Evolutionary conservation across 352 stramenopile species (phyloP).

Genomic region (Phytophthora uliginosa): DNA sequence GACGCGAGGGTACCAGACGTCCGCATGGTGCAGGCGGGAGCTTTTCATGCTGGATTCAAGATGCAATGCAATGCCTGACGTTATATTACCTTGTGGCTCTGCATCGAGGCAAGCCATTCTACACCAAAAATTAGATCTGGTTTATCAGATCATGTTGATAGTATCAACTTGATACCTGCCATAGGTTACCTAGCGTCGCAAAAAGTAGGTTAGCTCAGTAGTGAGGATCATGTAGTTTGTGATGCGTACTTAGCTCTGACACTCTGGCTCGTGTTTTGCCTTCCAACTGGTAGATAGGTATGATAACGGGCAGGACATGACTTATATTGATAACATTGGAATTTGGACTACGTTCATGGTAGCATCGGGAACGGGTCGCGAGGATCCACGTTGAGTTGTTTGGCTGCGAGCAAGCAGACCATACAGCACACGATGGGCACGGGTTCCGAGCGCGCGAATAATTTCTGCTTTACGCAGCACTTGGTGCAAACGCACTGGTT

Average conservation of each 20-base stretch:
- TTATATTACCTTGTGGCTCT: not conserved
- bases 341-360: conserved; percentile 13
- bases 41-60: conserved; percentile 3
- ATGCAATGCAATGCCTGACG: not conserved
- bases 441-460: conserved; percentile 52
- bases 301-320: not conserved
- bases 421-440: conserved; percentile 63
- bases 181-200: not conserved
- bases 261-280: too few species aligned
- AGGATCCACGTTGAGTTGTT: conserved; percentile 54
- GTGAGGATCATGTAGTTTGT: too few species aligned
- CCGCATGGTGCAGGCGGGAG: conserved; percentile 12
- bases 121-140: not conserved
- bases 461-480: conserved; percentile 59
- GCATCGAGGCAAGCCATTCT: not conserved
- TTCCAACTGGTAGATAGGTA: too few species aligned
- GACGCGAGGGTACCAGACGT: not conserved
- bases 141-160: not conserved
- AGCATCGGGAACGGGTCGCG: conserved; percentile 64
- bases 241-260: too few species aligned
- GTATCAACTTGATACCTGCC: too few species aligned
- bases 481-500: conserved; percentile 50
- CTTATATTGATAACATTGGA: conserved; percentile 28
- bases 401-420: conserved; percentile 52
- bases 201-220: not conserved